Evolutionary conservation across 441 rosid species (phyloP), one percentile per base, ranked within the genome.

Genomic region (Adansonia rubrostipa): DNA sequence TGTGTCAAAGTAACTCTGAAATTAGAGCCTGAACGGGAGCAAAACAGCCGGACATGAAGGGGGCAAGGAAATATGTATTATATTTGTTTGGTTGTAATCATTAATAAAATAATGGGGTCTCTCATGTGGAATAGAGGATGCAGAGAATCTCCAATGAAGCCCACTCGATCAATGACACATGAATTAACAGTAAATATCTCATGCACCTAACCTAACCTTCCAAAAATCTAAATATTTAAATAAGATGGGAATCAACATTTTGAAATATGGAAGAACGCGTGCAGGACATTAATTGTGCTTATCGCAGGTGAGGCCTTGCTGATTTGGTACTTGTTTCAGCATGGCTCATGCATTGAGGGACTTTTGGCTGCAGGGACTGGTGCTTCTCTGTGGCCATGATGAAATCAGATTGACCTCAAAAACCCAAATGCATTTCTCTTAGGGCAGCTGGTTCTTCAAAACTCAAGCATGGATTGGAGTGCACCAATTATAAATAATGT

Each of bases 11-110:
- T 22, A 61, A 61, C 3, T 15, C 17, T 40, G 11, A 44, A 67
- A 42, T 45, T 71, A 51, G 74, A 71, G 13, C 24, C 47, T 28
- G 33, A 71, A 71, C 3, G 22, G 28, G 56, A 47, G 33, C 22
- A 19, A 60, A 28, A 70, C 17, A 19, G 60, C 20, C 14, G 60
- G 51, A 57, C 64, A 73, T 9, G 24, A 65, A 36, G 44, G 76
- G 69, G 63, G 58, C 69, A 20, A 15, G 57, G 44, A 45, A 47
- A 66, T 9, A 28, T 74, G 58, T 24, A n/a, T 10, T 63, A 6
- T 17, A 65, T 22, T 72, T 78, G 80, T 71, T 78, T 78, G 76
- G 72, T 78, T 78, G 72, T 63, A 64, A 72, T 78, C 65, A 78
- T 78, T 48, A 56, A 28, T 9, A 72, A 71, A 33, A 0, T 24